Conservation (phyloP, 2,329 filamentous ascomycete genomes). For the Alternaria triticimaculans region DNA sequence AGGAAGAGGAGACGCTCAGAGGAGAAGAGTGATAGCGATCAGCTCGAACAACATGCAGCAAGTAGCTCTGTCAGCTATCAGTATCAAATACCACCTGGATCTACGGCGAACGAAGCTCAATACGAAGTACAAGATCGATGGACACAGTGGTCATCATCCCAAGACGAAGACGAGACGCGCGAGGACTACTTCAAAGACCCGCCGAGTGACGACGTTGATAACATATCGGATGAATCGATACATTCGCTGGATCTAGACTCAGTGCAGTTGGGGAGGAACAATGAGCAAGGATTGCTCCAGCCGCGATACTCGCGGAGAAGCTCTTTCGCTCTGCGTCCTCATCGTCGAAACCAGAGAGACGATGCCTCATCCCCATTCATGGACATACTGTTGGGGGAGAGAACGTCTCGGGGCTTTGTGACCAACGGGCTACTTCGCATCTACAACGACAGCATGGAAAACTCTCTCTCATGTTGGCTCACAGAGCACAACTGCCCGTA, state of each 20-base stretch:
- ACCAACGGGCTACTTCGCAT: conserved; percentile 55
- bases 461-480: conserved; percentile 61
- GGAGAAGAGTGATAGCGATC: neutral
- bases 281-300: neutral
- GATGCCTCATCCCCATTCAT: conserved; percentile 28
- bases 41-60: neutral
- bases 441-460: conserved; percentile 62
- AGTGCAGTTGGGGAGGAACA: neutral
- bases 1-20: conserved; percentile 17
- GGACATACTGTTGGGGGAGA: conserved; percentile 39
- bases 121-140: neutral
- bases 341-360: neutral
- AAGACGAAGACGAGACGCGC: neutral
- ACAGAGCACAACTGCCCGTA: conserved; percentile 62
- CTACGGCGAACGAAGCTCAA: neutral
- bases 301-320: neutral
- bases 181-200: neutral
- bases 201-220: neutral
- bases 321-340: neutral
- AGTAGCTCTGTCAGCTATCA: conserved; percentile 7
- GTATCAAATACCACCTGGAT: neutral
- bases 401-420: conserved; percentile 31
- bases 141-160: neutral
- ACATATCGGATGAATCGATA: neutral
- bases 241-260: neutral